phyloP scores from a whole-genome alignment of 495 filamentous ascomycete genomes.

The Neurospora sublineolata region DNA sequence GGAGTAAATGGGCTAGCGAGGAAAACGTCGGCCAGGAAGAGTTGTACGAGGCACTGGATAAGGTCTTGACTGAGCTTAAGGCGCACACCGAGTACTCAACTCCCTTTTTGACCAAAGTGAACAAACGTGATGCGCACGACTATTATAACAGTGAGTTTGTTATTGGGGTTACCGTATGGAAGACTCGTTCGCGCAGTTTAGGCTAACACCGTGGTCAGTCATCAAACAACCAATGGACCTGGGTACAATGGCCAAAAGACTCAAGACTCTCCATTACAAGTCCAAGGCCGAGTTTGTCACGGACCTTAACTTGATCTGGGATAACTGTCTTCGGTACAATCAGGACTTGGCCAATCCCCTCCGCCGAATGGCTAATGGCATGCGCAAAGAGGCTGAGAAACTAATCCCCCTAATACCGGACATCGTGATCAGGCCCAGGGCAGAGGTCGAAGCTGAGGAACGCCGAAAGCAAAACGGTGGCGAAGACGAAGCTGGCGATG shows the following conservation, averaged over 20 bases:
- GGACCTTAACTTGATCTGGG: slow-evolving; percentile 90
- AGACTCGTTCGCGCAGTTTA: not conserved
- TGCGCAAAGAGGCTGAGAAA: slow-evolving; percentile 94
- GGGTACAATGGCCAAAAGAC: slow-evolving; percentile 94
- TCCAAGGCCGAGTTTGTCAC: slow-evolving; percentile 92
- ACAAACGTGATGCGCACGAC: slow-evolving; percentile 92
- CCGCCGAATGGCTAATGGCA: slow-evolving; percentile 85
- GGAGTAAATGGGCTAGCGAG: slow-evolving; percentile 97
- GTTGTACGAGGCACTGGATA: slow-evolving; percentile 91
- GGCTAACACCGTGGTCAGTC: slow-evolving; percentile 41
- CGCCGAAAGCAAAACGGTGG: slow-evolving; percentile 62
- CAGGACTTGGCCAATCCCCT: slow-evolving; percentile 76
- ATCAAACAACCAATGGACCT: slow-evolving; percentile 98
- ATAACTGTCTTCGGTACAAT: slow-evolving; percentile 93
- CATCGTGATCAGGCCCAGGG: slow-evolving; percentile 75
- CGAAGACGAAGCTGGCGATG: slow-evolving; percentile 72
- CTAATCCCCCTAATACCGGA: slow-evolving; percentile 91
- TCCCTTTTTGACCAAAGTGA: slow-evolving; percentile 83
- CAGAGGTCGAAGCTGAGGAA: slow-evolving; percentile 95
- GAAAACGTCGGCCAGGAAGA: slow-evolving; percentile 96
- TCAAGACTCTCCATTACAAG: slow-evolving; percentile 76
- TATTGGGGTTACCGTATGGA: not conserved
- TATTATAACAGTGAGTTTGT: slow-evolving; percentile 74
- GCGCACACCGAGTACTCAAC: slow-evolving; percentile 93
- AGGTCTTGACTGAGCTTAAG: slow-evolving; percentile 90